Conservation (phyloP, 495 filamentous ascomycete species). For the Chlorociboria aeruginascens region DNA sequence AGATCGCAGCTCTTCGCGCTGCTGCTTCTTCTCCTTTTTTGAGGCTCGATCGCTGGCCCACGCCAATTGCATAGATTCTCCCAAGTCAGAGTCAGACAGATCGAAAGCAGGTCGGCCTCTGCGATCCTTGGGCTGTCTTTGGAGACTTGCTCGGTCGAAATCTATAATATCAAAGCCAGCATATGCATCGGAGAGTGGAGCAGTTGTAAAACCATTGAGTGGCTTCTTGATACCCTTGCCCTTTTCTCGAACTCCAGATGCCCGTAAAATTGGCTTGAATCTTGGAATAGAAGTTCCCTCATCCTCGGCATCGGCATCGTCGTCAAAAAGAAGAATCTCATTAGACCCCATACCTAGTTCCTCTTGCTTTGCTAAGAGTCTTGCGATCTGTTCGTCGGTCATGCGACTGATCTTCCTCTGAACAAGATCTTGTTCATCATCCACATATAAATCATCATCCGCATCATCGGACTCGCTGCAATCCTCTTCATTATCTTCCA, state of each 20-base stretch:
- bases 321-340: conserved; percentile 44
- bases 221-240: conserved; percentile 1
- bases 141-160: conserved; percentile 51
- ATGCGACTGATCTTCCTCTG: conserved; percentile 20
- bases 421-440: conserved; percentile 13
- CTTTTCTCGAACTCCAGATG: conserved; percentile 1
- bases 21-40: conserved; percentile 67
- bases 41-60: conserved; percentile 73
- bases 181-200: conserved; percentile 49
- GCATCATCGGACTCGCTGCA: conserved; percentile 18
- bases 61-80: conserved; percentile 41
- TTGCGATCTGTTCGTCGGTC: conserved; percentile 47
- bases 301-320: conserved; percentile 11
- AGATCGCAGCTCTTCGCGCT: conserved; percentile 65
- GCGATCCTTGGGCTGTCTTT: conserved; percentile 44
- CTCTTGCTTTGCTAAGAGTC: conserved; percentile 51
- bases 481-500: conserved; percentile 22
- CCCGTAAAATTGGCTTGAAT: background rate
- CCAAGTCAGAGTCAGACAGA: conserved; percentile 65
- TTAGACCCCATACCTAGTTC: conserved; percentile 47
- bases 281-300: conserved; percentile 7
- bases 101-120: conserved; percentile 38
- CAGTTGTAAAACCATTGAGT: conserved; percentile 14
- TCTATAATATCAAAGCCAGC: conserved; percentile 77
- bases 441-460: conserved; percentile 16